Evolutionary conservation across 2,329 filamentous ascomycete species (phyloP).

Genomic region (Monosporascus sp.): DNA sequence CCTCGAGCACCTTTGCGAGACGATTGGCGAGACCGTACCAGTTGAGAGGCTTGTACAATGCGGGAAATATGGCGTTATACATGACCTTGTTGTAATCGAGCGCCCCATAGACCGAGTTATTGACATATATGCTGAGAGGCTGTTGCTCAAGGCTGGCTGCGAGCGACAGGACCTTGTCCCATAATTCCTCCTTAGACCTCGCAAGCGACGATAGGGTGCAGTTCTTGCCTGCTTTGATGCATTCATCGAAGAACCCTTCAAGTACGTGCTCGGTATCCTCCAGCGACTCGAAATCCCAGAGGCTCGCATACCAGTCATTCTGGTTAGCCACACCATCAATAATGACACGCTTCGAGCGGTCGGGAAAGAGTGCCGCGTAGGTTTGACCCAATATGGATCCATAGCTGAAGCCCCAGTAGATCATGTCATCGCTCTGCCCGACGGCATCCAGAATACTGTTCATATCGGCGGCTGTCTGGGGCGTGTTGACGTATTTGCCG

Average conservation of each 20-base stretch:
- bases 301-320: constrained; percentile 35
- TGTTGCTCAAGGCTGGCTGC: constrained; percentile 29
- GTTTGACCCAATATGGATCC: constrained; percentile 35
- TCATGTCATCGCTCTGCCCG: constrained; percentile 30
- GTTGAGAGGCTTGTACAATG: constrained; percentile 31
- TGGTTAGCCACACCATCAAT: constrained; percentile 29
- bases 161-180: constrained; percentile 26
- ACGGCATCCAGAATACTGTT: constrained; percentile 41
- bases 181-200: constrained; percentile 29
- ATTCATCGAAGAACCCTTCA: constrained; percentile 38
- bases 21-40: constrained; percentile 32
- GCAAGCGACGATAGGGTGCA: constrained; percentile 36
- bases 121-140: constrained; percentile 37
- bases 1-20: constrained; percentile 29
- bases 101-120: constrained; percentile 32
- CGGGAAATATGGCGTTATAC: constrained; percentile 31
- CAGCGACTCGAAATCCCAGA: constrained; percentile 31
- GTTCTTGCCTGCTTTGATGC: constrained; percentile 40
- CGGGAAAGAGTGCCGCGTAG: constrained; percentile 32
- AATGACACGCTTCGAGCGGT: constrained; percentile 29
- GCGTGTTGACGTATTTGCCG: constrained; percentile 41
- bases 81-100: constrained; percentile 31
- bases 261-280: constrained; percentile 38
- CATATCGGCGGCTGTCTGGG: constrained; percentile 46
- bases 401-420: constrained; percentile 37